A percentile compares a stretch with the other conserved stretches of the same genome.
Evolutionary conservation across 2,329 filamentous ascomycete species (phyloP).

Genomic region (Cordyceps pruinosa): DNA sequence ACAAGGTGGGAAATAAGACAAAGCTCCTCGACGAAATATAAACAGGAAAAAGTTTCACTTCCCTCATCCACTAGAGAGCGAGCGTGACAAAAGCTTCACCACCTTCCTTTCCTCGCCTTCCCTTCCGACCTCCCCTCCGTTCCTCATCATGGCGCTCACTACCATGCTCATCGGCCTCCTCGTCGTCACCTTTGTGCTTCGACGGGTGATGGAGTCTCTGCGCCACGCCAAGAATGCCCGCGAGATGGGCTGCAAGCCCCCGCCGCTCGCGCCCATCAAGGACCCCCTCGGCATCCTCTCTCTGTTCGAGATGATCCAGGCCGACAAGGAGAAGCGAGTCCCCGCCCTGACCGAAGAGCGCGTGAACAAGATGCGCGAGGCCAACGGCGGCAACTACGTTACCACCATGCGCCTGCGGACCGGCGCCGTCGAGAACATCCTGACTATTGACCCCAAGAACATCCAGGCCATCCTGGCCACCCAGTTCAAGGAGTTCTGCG

Average conservation of each 20-base stretch:
- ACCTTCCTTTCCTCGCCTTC: not conserved
- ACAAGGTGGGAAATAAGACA: not conserved
- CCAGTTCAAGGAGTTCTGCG: constrained; percentile 22
- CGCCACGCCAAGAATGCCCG: constrained; percentile 10
- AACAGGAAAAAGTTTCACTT: not conserved
- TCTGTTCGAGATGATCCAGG: constrained; percentile 14
- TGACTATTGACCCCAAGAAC: constrained; percentile 23
- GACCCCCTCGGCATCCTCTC: constrained; percentile 17
- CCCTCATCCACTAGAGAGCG: not conserved
- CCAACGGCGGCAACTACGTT: constrained; percentile 15
- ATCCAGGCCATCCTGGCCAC: constrained; percentile 24
- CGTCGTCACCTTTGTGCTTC: constrained; percentile 9
- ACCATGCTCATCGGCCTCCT: constrained; percentile 1
- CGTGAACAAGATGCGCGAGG: constrained; percentile 13
- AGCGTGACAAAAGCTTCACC: not conserved
- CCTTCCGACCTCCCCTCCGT: not conserved
- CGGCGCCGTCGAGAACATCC: constrained; percentile 9
- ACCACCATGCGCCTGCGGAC: constrained; percentile 12
- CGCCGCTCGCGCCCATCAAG: constrained; percentile 9
- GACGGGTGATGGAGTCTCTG: constrained; percentile 1
- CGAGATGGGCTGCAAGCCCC: constrained; percentile 17
- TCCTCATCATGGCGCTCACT: constrained; percentile 5
- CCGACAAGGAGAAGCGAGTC: constrained; percentile 17
- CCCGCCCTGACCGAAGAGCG: constrained; percentile 13
- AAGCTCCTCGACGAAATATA: not conserved